Conservation (phyloP, 1,139 yeast species). For the Insectozyma bohioensis region DNA sequence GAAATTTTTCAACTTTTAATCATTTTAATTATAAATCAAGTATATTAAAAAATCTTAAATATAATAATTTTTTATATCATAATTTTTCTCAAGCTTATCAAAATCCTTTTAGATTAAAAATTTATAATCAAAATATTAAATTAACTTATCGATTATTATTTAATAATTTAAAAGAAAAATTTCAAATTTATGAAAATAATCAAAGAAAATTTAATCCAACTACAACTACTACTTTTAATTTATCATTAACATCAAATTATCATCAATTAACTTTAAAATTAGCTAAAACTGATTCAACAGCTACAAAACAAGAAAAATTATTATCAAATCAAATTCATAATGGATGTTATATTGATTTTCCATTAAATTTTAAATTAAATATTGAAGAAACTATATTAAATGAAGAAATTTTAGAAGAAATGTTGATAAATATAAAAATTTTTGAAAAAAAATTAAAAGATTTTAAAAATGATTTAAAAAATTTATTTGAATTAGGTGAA, state of each 20-base stretch:
- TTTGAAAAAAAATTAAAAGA: slow-evolving; percentile 35
- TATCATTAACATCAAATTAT: slow-evolving; percentile 35
- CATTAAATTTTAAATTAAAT: slow-evolving; percentile 34
- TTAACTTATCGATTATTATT: slow-evolving; percentile 22
- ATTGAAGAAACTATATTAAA: slow-evolving; percentile 49
- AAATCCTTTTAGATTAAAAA: slow-evolving; percentile 20
- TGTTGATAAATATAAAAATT: slow-evolving; percentile 32
- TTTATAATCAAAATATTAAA: slow-evolving; percentile 21
- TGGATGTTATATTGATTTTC: slow-evolving; percentile 58
- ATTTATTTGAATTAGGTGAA: slow-evolving; percentile 48
- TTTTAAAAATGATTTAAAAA: slow-evolving; percentile 35
- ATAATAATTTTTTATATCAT: slow-evolving; percentile 19
- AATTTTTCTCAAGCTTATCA: slow-evolving; percentile 27
- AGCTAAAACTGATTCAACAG: slow-evolving; percentile 34
- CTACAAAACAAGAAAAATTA: slow-evolving; percentile 20
- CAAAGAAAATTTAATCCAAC: slow-evolving; percentile 11
- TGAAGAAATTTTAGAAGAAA: slow-evolving; percentile 44
- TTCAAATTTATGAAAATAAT: slow-evolving; percentile 10
- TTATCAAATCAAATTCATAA: slow-evolving; percentile 15
- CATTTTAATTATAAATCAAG: slow-evolving; percentile 7
- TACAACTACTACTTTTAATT: slow-evolving; percentile 19
- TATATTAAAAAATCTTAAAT: slow-evolving; percentile 11
- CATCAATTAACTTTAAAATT: slow-evolving; percentile 37
- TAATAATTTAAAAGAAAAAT: slow-evolving; percentile 13
- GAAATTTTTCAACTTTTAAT: slow-evolving; percentile 8